Evolutionary conservation across 148 eudicot species (phyloP).

Genomic region (Simmondsia chinensis): DNA sequence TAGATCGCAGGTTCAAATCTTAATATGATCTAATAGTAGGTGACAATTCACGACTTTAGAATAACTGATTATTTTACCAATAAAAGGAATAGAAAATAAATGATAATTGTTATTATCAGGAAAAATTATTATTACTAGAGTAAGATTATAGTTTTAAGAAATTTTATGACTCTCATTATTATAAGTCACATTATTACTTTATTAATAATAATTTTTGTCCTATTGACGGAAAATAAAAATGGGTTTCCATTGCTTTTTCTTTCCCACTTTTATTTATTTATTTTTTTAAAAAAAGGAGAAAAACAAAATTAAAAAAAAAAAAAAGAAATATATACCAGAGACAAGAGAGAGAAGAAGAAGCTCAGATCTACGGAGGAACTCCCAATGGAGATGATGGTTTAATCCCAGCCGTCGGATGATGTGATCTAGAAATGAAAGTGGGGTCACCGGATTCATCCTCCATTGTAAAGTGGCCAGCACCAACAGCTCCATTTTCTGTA

Average conservation of each 20-base stretch:
- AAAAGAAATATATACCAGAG: conserved; percentile 27
- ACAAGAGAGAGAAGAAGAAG: conserved; percentile 44
- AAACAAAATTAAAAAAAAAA: background rate
- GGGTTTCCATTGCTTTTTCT: background rate
- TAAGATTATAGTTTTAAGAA: background rate
- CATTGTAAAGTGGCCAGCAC: conserved; percentile 66
- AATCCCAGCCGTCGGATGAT: conserved; percentile 66
- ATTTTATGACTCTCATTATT: no score
- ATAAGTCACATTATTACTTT: no score
- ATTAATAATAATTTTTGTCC: no score
- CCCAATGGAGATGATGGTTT: conserved; percentile 48
- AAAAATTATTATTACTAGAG: background rate
- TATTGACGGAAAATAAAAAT: background rate
- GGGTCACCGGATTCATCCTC: conserved; percentile 86
- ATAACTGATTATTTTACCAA: no score
- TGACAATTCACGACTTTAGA: no score
- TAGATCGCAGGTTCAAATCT: no score
- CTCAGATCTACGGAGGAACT: conserved; percentile 54
- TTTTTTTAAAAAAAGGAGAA: background rate
- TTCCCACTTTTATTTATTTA: background rate
- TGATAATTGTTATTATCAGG: no score
- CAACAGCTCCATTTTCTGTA: conserved; percentile 84
- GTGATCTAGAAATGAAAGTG: conserved; percentile 73
- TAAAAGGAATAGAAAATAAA: background rate
- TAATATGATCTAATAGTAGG: no score